Evolutionary conservation across 306 rosid species (phyloP), one percentile per base, ranked within the genome.

Genomic region (Abrus precatorius): DNA sequence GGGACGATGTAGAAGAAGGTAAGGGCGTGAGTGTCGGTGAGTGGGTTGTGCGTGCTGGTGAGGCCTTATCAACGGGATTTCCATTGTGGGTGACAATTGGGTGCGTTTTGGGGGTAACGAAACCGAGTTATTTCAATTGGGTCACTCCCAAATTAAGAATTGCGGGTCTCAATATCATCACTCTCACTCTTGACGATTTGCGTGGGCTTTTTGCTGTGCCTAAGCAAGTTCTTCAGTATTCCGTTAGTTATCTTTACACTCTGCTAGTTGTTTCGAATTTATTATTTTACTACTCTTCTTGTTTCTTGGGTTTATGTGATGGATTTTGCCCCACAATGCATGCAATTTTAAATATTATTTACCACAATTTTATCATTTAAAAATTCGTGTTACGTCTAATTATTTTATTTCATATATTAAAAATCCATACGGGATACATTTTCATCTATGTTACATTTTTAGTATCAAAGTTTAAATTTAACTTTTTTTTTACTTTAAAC

Each of bases 61-160:
- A 90, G 47, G 85, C 49, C 0, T 1, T 92, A 0, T 92, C 97
- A 8, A 91, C 88, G 6, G 96, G 91, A 1, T 89, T 94, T 85
- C 98, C 98, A 1, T 28, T 94, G 7, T 94, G 97, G 98, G 96
- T 94, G 1, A 87, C 93, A 5, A 63, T 94, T 66, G 97, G 97
- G 6, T 92, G 93, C 68, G 74, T 84, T 9, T 9, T 92, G 75
- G 98, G 98, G 47, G 79, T 92, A 49, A 0, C 88, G 40, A 88
- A 59, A 38, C 98, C 97, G 0, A 83, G 28, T 65, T 87, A 78
- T 27, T 92, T 85, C 86, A 81, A 82, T 43, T 94, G 98, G 98
- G 93, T 94, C 52, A 90, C 81, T 14, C 96, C 97, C 27, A 80
- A 74, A 47, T 83, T 81, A 82, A 92, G 79, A 5, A 76, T 94